Base-by-base conservation (phyloP, 2,329 filamentous ascomycete genomes). In the Monosporascus cannonballus region DNA sequence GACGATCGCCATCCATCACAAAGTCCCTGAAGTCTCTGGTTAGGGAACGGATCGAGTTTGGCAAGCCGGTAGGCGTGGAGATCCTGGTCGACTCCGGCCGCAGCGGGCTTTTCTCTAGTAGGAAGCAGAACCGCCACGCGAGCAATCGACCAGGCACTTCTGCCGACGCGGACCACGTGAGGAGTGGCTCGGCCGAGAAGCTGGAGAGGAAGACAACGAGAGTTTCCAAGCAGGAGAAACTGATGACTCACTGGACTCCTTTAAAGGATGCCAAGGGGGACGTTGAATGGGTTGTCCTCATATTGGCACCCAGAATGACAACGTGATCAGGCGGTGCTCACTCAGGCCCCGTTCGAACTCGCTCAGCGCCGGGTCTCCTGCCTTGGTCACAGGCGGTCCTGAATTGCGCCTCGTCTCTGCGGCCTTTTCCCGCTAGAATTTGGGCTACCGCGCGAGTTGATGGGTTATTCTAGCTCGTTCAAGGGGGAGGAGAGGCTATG, bases 11-110 rank as follows among this genome's bases (percentile, higher is more conserved):
- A 0, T 71, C 68, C 2, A 63, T 78, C 6, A 71, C 71, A 2
- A 74, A 72, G 48, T 67, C 71, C 0, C 77, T 80, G 66, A 74
- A 73, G 56, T 61, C 64, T 1, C 68, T 66, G 0, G 74, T 83
- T 2, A 68, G 69, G 22, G 70, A 74, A n/a, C 49, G 59, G 15
- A 45, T 60, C 11, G 57, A 53, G 41, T 53, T 51, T 27, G 58
- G 60, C 11, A 59, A 58, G 41, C 61, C 66, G 7, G 61, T 64
- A 1, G 66, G 61, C 41, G 51, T 64, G 7, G 67, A 69, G 45
- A 54, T 63, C 30, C 44, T 57, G 1, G 50, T 63, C n/a, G 56
- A 60, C 36, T 41, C 44, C 45, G 51, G 34, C 22, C 37, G 41
- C 9, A 37, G 8, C 17, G 6, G 25, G 9, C 25, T 46, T n/a